phyloP scores from a whole-genome alignment of 108 stramenopile species.

The Bacterosira constricta region DNA sequence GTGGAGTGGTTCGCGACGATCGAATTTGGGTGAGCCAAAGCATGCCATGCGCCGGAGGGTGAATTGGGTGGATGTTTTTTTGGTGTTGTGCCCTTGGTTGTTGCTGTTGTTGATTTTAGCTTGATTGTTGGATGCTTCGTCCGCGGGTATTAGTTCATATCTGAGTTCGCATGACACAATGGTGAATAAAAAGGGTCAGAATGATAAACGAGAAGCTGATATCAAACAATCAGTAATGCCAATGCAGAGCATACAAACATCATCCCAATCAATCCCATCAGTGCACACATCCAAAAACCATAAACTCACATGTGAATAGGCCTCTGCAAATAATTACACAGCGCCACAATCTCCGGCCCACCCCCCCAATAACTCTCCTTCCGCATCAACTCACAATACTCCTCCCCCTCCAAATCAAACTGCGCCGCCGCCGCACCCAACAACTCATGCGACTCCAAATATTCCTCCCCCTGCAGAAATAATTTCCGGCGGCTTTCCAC shows the following conservation, averaged over 20 bases:
- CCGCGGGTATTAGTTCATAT: background rate
- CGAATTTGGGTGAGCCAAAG: conserved; percentile 65
- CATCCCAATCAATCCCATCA: too few relatives aligned
- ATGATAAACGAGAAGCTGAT: too few relatives aligned
- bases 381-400: conserved; percentile 63
- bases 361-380: conserved; percentile 72
- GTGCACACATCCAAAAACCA: too few relatives aligned
- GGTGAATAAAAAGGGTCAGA: too few relatives aligned
- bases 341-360: conserved; percentile 78
- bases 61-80: background rate
- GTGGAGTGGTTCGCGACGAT: conserved; percentile 45
- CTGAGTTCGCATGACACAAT: too few relatives aligned
- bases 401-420: conserved; percentile 52
- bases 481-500: too few relatives aligned
- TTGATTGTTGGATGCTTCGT: background rate
- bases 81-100: background rate
- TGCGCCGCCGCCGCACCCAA: conserved; percentile 47
- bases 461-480: conserved; percentile 57
- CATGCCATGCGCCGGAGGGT: conserved; percentile 37
- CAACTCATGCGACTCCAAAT: conserved; percentile 38
- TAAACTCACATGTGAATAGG: conserved; percentile 77
- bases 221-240: too few relatives aligned
- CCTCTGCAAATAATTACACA: conserved; percentile 57
- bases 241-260: too few relatives aligned
- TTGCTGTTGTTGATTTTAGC: background rate